Evolutionary conservation across 352 stramenopile genomes (phyloP), one percentile per base, ranked within the genome.

Genomic region (Phytophthora sansomeana): DNA sequence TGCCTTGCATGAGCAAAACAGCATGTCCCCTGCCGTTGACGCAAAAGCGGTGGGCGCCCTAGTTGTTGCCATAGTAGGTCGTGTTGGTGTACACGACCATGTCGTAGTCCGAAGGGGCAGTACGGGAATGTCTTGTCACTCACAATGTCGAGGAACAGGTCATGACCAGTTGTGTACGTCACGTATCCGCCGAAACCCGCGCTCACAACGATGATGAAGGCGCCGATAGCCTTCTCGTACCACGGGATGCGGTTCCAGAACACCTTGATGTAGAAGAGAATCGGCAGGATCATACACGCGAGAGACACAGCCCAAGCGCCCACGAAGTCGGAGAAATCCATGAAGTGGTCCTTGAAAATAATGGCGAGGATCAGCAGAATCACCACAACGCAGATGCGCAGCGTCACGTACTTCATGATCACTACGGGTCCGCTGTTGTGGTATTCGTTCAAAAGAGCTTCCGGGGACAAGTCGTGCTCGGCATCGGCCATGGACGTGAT

Each of bases 231-330:
- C 48, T 80, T 80, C 42, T 82, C 70, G 65, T 78, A 82, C 61
- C 77, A 66, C 0, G 71, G 67, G 11, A 75, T 57, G 24, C 47
- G 56, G 36, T 63, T 48, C 78, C 78, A 87, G 54, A 85, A 72
- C 42, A 78, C 76, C 66, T 89, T 87, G 19, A 90, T 58, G 74
- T 89, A 87, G 65, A 90, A 87, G n/a, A 76, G 55, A 28, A 86
- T 89, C 0, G 81, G 81, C 38, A 90, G 58, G 53, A 89, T 85
- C 26, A 89, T 87, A 64, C 77, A 90, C 60, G 68, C 74, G n/a
- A 86, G 54, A 35, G 79, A 74, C 32, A 85, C 78, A 42, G 66
- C 64, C 48, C 69, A 90, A 0, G 81, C 77, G 24, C 81, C 81
- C 24, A 86, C 69, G 28, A 89, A 88, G 64, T 87, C 78, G n/a